phyloP scores from a whole-genome alignment of 2,329 filamentous ascomycete genomes.

The Pestalotiopsis sp. region DNA sequence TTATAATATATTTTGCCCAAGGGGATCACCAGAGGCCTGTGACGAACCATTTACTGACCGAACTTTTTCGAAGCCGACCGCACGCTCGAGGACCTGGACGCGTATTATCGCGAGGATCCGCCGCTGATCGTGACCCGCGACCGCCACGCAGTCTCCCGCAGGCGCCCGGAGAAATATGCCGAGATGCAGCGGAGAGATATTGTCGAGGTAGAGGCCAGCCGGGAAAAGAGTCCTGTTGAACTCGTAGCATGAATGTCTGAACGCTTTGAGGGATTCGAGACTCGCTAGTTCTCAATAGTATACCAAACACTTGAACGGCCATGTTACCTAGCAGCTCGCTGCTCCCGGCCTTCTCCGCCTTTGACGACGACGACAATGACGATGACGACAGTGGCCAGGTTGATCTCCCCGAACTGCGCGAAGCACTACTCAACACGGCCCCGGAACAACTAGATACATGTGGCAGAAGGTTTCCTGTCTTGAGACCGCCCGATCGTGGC shows the following conservation, averaged over 20 bases:
- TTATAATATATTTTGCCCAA: neutral
- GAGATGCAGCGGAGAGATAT: slow-evolving; percentile 7
- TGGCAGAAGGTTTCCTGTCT: too few species aligned
- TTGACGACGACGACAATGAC: slow-evolving; percentile 92
- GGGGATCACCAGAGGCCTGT: neutral
- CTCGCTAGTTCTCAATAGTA: slow-evolving; percentile 85
- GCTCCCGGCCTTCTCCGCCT: slow-evolving; percentile 87
- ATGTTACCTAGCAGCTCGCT: slow-evolving; percentile 81
- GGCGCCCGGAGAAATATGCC: neutral
- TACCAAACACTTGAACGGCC: slow-evolving; percentile 73
- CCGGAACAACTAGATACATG: slow-evolving; percentile 55
- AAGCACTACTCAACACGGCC: slow-evolving; percentile 79
- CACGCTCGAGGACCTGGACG: slow-evolving; percentile 21
- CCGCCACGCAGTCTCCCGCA: neutral
- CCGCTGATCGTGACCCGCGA: neutral
- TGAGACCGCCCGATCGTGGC: too few species aligned
- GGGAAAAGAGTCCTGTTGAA: neutral
- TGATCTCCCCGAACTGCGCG: slow-evolving; percentile 78
- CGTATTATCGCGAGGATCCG: slow-evolving; percentile 1
- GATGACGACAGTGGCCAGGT: slow-evolving; percentile 94
- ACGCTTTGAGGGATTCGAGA: slow-evolving; percentile 39
- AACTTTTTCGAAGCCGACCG: slow-evolving; percentile 23
- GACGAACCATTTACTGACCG: neutral
- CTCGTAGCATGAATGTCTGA: neutral
- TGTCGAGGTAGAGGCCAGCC: neutral